These are phyloP conservation scores for Cercospora brassicicola DNA, from an alignment of 2,329 filamentous ascomycete genomes.

Conservation along the genomic window DNA sequence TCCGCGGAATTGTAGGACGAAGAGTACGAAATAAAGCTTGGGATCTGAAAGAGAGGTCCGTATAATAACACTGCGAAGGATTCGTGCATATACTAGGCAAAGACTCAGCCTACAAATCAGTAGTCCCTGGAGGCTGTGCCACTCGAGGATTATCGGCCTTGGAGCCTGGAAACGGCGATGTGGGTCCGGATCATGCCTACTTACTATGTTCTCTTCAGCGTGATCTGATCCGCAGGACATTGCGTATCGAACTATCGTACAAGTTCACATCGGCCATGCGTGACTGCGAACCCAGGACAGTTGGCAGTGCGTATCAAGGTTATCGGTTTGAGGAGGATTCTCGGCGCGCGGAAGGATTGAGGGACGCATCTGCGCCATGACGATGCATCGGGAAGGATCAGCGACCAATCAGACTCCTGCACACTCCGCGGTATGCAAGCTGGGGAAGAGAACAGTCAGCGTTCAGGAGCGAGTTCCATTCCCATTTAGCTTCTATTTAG, in stretches of 20 bases:
- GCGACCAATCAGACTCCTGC: neutral
- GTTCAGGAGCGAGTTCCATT: neutral
- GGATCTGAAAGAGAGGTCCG: no score
- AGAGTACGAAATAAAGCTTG: neutral
- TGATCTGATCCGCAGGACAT: neutral
- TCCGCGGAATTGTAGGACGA: neutral
- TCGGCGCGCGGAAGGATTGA: neutral
- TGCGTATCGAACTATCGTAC: neutral
- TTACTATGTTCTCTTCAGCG: neutral
- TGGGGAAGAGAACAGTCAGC: neutral
- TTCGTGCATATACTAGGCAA: neutral
- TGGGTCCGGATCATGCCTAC: neutral
- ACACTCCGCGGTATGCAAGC: neutral
- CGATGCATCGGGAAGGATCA: neutral
- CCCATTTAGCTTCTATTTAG: neutral
- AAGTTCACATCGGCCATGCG: neutral
- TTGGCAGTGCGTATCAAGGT: neutral
- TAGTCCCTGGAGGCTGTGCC: neutral
- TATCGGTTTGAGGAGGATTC: neutral
- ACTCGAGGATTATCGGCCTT: neutral
- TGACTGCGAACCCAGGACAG: neutral
- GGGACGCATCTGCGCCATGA: neutral
- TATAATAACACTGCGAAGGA: neutral
- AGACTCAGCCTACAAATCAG: neutral
- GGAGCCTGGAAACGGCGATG: neutral